Percentiles rank a stretch among this genome's conserved stretches.
Evolutionary conservation across 148 eudicot species (phyloP).

Genomic region (Polygonum maritimum): DNA sequence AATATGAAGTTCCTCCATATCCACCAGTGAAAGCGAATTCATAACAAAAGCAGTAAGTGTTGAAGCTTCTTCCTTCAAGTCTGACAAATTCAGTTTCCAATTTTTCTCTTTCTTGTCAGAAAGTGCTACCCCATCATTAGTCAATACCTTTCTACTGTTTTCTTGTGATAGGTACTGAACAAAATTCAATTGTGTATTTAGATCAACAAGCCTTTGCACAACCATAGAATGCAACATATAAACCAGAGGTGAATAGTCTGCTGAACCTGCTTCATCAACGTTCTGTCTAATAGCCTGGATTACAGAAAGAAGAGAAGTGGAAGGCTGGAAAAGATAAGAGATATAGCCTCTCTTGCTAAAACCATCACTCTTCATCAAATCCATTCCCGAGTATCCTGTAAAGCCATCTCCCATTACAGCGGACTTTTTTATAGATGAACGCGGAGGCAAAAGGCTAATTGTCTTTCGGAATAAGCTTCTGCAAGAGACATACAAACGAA

Average conservation of each 20-base stretch:
- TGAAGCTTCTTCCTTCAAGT: constrained; percentile 59
- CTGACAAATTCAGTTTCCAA: constrained; percentile 26
- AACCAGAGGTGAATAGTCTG: constrained; percentile 36
- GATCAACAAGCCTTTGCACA: constrained; percentile 81
- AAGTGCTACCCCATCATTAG: constrained; percentile 22
- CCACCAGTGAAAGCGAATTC: constrained; percentile 31
- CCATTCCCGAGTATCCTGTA: constrained; percentile 53
- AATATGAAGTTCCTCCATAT: constrained; percentile 16
- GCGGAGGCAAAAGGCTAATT: constrained; percentile 64
- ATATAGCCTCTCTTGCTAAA: constrained; percentile 53
- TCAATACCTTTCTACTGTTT: constrained; percentile 27
- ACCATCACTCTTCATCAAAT: constrained; percentile 50
- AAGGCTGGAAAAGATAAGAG: constrained; percentile 58
- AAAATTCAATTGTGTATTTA: constrained; percentile 60
- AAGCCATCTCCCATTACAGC: constrained; percentile 43
- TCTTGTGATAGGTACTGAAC: constrained; percentile 43
- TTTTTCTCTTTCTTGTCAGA: constrained; percentile 26
- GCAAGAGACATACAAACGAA: constrained; percentile 62
- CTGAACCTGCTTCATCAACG: constrained; percentile 28
- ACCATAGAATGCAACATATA: constrained; percentile 64
- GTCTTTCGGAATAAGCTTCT: constrained; percentile 66
- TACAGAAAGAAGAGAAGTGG: constrained; percentile 51
- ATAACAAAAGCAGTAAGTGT: constrained; percentile 49
- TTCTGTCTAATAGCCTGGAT: constrained; percentile 29
- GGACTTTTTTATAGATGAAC: constrained; percentile 57